These are phyloP conservation scores for Podospora conica DNA, from an alignment of 495 filamentous ascomycete species.

Conservation along the genomic window DNA sequence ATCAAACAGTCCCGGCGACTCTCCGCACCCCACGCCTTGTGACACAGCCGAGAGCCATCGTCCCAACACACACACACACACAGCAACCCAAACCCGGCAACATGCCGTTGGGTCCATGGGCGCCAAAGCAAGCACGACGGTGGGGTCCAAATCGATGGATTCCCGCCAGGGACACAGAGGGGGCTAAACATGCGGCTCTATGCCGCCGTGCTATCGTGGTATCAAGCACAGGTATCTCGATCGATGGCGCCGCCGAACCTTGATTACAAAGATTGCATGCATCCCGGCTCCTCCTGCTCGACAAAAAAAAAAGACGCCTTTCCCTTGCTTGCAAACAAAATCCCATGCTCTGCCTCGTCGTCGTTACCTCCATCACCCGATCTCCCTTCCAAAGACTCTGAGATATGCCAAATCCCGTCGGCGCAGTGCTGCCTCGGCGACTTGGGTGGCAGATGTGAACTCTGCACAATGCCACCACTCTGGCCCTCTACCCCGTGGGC, in stretches of 20 bases:
- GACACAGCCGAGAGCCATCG: not conserved
- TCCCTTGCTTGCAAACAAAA: conserved; percentile 4
- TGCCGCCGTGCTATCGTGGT: conserved; percentile 14
- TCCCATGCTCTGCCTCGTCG: not conserved
- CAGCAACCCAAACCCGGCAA: not conserved
- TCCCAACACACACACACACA: not conserved
- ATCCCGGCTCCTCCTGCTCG: conserved; percentile 5
- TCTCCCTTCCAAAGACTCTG: too few relatives aligned
- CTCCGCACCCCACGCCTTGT: not conserved
- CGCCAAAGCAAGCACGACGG: not conserved
- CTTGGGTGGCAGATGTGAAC: too few relatives aligned
- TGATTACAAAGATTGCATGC: conserved; percentile 13
- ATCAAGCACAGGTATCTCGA: conserved; percentile 21
- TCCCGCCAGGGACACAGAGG: not conserved
- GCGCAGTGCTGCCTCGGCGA: too few relatives aligned
- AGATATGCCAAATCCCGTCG: too few relatives aligned
- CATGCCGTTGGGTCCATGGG: not conserved
- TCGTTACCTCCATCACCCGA: not conserved
- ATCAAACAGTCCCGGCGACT: not conserved
- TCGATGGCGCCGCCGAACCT: conserved; percentile 4
- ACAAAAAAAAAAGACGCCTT: conserved; percentile 4
- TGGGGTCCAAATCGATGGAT: not conserved
- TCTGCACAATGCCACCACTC: too few relatives aligned
- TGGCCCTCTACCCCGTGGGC: too few relatives aligned
- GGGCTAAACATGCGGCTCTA: conserved; percentile 5